Evolutionary conservation across 2,329 filamentous ascomycete genomes (phyloP).

Genomic region (Amesomyces nigricolor): DNA sequence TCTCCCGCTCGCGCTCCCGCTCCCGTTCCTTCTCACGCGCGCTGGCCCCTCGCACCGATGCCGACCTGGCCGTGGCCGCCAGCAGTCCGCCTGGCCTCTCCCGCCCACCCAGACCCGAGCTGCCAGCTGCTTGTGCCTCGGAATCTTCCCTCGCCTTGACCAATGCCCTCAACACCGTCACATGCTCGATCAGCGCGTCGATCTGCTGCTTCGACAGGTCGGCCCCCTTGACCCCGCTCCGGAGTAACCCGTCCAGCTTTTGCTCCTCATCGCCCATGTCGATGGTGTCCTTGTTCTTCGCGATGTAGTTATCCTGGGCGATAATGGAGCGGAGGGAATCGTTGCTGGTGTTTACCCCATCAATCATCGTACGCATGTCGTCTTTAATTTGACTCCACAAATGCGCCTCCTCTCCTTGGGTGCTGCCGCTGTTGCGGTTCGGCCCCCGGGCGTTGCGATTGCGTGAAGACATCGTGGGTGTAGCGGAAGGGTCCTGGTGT

Average conservation of each 20-base stretch:
- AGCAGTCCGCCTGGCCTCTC: slow-evolving; percentile 23
- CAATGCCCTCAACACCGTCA: slow-evolving; percentile 37
- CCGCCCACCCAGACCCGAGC: slow-evolving; percentile 22
- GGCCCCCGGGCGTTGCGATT: slow-evolving; percentile 31
- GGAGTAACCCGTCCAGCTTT: slow-evolving; percentile 29
- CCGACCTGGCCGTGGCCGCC: slow-evolving; percentile 17
- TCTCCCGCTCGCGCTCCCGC: slow-evolving; percentile 24
- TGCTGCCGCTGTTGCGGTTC: slow-evolving; percentile 36
- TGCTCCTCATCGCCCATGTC: slow-evolving; percentile 27
- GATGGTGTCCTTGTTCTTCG: slow-evolving; percentile 33
- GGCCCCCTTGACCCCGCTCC: slow-evolving; percentile 28
- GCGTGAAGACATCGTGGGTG: slow-evolving; percentile 25
- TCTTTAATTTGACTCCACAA: slow-evolving; percentile 39
- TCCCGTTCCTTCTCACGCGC: slow-evolving; percentile 27
- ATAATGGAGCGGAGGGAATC: slow-evolving; percentile 35
- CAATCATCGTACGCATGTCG: slow-evolving; percentile 32
- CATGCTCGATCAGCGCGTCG: slow-evolving; percentile 33
- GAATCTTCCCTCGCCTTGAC: slow-evolving; percentile 38
- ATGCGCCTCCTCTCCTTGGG: slow-evolving; percentile 38
- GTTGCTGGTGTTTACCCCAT: slow-evolving; percentile 38
- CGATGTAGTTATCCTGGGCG: slow-evolving; percentile 37
- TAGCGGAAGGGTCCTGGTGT: too few species aligned
- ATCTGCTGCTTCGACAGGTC: slow-evolving; percentile 34
- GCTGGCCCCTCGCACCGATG: slow-evolving; percentile 11
- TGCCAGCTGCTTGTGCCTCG: slow-evolving; percentile 23